A percentile compares a stretch with the other conserved stretches of the same genome.
Evolutionary conservation across 257 asterid genomes (phyloP).

Genomic region (Solanum lycopersicoides): DNA sequence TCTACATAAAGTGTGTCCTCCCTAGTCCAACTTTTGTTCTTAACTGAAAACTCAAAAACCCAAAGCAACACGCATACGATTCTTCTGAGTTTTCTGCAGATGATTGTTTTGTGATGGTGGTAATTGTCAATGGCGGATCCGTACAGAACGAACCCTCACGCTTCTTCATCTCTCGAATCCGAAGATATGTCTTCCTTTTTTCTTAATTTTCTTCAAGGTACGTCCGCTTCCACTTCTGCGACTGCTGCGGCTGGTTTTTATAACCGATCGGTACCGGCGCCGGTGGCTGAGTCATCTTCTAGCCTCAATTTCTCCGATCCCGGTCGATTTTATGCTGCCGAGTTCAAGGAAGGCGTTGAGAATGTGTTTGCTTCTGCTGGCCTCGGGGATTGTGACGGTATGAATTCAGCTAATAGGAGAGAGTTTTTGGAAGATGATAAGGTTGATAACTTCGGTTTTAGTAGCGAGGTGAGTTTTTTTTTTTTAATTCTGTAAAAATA

Average conservation of each 20-base stretch:
- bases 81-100: not conserved
- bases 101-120: not conserved
- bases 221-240: not conserved
- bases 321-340: constrained; percentile 23
- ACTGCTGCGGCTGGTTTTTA: not conserved
- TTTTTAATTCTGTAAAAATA: not conserved
- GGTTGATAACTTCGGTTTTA: constrained; percentile 24
- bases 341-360: constrained; percentile 10
- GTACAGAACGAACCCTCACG: not conserved
- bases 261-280: constrained; percentile 1
- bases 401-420: constrained; percentile 31
- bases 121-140: constrained; percentile 8
- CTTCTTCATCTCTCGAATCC: not conserved
- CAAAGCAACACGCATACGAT: not conserved
- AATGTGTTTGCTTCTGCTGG: constrained; percentile 13
- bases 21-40: not conserved
- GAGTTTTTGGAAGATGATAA: constrained; percentile 4
- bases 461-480: constrained; percentile 23
- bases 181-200: constrained; percentile 6
- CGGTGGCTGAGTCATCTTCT: constrained; percentile 35
- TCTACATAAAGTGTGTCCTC: not conserved
- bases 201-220: not conserved
- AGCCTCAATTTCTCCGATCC: constrained; percentile 67
- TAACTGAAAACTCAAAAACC: not conserved
- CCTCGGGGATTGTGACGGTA: constrained; percentile 39